phyloP scores from a whole-genome alignment of 768 basidiomycete genomes.

The Tremella fuciformis region DNA sequence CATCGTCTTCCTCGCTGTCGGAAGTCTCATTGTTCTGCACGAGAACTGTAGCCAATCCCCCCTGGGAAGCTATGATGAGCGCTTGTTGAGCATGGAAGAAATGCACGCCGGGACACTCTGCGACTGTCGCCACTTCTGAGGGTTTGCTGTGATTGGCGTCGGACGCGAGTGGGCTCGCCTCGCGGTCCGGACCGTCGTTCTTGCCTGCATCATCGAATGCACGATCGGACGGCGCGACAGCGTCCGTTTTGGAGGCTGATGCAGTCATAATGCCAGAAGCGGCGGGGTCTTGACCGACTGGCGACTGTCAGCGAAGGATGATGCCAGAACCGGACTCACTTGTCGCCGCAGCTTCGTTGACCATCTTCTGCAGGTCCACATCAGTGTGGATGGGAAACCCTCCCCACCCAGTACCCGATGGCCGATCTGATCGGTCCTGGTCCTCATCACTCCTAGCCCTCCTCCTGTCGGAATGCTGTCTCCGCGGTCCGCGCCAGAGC shows the following conservation, averaged over 20 bases:
- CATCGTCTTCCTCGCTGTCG: background rate
- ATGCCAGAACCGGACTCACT: background rate
- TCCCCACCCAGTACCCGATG: constrained; percentile 26
- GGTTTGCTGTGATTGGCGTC: no score
- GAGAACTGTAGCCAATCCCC: constrained; percentile 22
- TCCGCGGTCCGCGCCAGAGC: constrained; percentile 28
- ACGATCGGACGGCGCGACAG: no score
- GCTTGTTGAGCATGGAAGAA: constrained; percentile 41
- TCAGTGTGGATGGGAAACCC: constrained; percentile 23
- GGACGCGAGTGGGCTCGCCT: no score
- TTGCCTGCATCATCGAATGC: no score
- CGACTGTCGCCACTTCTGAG: no score
- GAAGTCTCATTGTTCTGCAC: background rate
- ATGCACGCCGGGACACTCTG: constrained; percentile 9
- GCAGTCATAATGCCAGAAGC: no score
- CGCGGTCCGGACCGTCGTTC: no score
- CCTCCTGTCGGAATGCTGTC: background rate
- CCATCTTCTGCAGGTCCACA: constrained; percentile 1
- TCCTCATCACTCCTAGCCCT: no score
- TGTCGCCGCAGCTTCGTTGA: background rate
- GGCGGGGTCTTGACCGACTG: no score
- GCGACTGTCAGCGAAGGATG: no score
- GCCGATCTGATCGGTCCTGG: no score
- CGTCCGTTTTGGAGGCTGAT: no score
- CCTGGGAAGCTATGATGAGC: constrained; percentile 29